A percentile compares a stretch with the other conserved stretches of the same genome.
phyloP scores from a whole-genome alignment of 495 filamentous ascomycete genomes.

The Penicillium canescens region DNA sequence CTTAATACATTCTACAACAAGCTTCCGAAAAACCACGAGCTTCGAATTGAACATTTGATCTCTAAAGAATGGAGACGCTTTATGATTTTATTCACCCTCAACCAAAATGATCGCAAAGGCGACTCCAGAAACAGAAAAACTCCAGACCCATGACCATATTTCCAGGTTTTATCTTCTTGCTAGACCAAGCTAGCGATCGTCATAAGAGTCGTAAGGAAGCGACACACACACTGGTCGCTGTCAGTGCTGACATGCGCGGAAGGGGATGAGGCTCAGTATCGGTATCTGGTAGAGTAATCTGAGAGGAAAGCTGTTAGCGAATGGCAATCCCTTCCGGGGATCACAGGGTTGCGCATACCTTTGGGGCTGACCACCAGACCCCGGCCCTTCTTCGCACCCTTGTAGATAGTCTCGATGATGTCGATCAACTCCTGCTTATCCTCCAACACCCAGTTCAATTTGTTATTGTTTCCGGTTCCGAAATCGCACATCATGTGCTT shows the following conservation, averaged over 20 bases:
- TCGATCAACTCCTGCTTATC: constrained; percentile 99
- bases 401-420: constrained; percentile 97
- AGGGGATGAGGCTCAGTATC: constrained; percentile 55
- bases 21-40: background rate
- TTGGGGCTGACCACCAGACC: constrained; percentile 97
- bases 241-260: constrained; percentile 1
- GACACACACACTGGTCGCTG: background rate
- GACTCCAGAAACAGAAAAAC: constrained; percentile 9
- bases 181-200: constrained; percentile 9
- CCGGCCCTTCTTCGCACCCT: constrained; percentile 93
- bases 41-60: background rate
- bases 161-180: constrained; percentile 3
- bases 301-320: constrained; percentile 20
- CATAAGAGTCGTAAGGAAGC: constrained; percentile 20
- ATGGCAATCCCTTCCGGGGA: background rate
- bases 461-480: constrained; percentile 98
- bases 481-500: constrained; percentile 99
- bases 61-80: background rate
- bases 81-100: background rate
- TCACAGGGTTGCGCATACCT: constrained; percentile 35
- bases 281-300: constrained; percentile 84
- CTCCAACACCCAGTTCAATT: constrained; percentile 94
- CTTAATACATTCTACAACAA: too few relatives aligned
- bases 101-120: background rate
- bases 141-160: constrained; percentile 5